Base-by-base conservation (phyloP, 129 eudicot species). In the Saussurea involucrata region DNA sequence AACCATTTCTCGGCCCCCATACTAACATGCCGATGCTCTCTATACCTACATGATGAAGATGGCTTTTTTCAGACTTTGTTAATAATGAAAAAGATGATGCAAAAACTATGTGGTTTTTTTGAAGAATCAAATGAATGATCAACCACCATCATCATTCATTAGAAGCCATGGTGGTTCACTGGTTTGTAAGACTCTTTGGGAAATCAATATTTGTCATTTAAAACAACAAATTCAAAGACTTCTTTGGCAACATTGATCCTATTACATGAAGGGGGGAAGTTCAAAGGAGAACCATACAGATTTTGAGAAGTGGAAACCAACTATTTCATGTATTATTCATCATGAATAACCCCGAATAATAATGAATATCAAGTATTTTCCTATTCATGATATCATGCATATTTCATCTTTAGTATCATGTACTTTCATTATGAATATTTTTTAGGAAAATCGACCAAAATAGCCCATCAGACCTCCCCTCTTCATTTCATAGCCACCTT, bases 1-100 rank as follows among this genome's bases (percentile, higher is more conserved):
- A 94, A 78, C 98, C 98, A 94, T 76, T 91, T 94, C 88, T 94
- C 98, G 7, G 98, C 97, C 32, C 98, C 98, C 98, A 89, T 91
- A 75, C 98, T 94, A 58, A 94, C 96, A 89, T 89, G 96, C 1
- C 98, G 96, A 81, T 91, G 93, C 57, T 89, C 93, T 83, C 87
- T 83, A 69, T 89, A 91, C 90, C 96, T 94, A 84, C 27, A 80
- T 4, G 37, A 18, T 8, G 17, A 29, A 63, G 28, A 53, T 8
- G 75, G 57, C 0, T 60, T 60, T 60, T 60, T 24, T 60, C 28
- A 60, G 42, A 63, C 24, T 18, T 13, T 4, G 20, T 63, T 24
- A 33, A 18, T 46, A 18, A 24, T 42, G 17, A 2, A 4, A 36
- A 44, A 44, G n/a, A 29, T 24, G 44, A 12, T 71, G 32, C 8